Base-by-base conservation (phyloP, 768 basidiomycete genomes). In the Rhodotorula graminis region DNA sequence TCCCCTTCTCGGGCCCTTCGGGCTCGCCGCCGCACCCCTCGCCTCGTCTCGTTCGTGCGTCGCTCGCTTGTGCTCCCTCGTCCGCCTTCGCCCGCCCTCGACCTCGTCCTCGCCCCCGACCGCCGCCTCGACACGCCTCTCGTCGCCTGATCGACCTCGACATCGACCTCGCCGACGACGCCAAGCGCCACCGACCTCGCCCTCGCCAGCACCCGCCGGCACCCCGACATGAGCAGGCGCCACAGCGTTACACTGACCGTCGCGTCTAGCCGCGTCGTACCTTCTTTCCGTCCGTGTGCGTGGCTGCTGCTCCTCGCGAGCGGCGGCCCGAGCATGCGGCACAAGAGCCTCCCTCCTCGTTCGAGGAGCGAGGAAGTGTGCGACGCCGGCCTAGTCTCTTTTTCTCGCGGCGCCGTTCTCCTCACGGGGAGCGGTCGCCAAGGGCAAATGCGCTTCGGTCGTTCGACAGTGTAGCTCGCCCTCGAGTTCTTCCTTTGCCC, bases 211-310 rank as follows among this genome's bases (percentile, higher is more conserved):
- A 19, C 21, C 31, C 42, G 40, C 10, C 40, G 3, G 4, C 31
- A 15, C 31, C 12, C 9, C 21, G 58, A n/a, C 29, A 11, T 46
- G 37, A 52, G 33, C 53, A 19, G 14, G 31, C 40, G 40, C 63
- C 23, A 19, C 11, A 16, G 62, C 62, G 49, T 50, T 55, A 53
- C 63, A 65, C 64, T 65, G 64, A 65, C 42, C 64, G 40, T 59
- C 25, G 56, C 56, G 31, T 21, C 56, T 37, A 21, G 50, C 56
- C 10, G 33, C 19, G 56, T 33, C 31, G 21, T 33, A 3, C 15
- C 21, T 33, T 37, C 56, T 12, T 11, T 37, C 37, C 37, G 37
- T 37, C 37, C 37, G 37, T 37, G 37, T 37, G 37, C 9, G 37
- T 9, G 37, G n/a, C 37, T 9, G 37, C 9, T 9, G 31, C 6